A percentile compares a stretch with the other conserved stretches of the same genome.
Conservation (phyloP, 495 filamentous ascomycete species). For the Talaromyces trachyspermus region DNA sequence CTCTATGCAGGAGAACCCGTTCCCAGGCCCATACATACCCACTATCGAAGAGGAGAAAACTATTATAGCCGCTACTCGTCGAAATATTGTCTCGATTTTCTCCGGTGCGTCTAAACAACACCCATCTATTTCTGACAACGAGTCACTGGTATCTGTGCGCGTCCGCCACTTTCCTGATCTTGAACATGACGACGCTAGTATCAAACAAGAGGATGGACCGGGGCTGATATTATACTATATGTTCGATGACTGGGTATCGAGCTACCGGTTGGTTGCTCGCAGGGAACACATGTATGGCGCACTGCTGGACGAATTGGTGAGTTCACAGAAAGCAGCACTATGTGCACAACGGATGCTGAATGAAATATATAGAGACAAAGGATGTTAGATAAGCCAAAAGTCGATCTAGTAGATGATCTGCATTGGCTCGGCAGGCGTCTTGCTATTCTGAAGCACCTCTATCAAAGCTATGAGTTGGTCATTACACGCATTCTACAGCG, state of each 20-base stretch:
- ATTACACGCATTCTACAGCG: constrained; percentile 63
- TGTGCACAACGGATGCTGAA: background rate
- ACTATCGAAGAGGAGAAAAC: constrained; percentile 24
- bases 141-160: constrained; percentile 43
- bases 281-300: constrained; percentile 54
- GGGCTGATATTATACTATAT: constrained; percentile 80
- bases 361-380: constrained; percentile 34
- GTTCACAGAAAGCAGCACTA: constrained; percentile 7
- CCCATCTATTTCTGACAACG: constrained; percentile 31
- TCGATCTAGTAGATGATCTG: constrained; percentile 61
- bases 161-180: constrained; percentile 34
- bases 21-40: constrained; percentile 29
- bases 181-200: constrained; percentile 25
- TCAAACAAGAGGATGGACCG: constrained; percentile 53
- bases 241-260: constrained; percentile 79
- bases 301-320: constrained; percentile 50
- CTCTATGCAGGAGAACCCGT: constrained; percentile 68
- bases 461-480: constrained; percentile 71
- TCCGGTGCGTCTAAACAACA: constrained; percentile 55
- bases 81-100: constrained; percentile 66
- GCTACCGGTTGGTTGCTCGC: constrained; percentile 54
- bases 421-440: constrained; percentile 64
- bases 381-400: constrained; percentile 52
- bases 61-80: constrained; percentile 49
- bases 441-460: constrained; percentile 63